Percentiles rank a stretch among this genome's conserved stretches.
These are phyloP conservation scores for Quercus gilva DNA, from an alignment of 306 rosid genomes.

Conservation along the genomic window DNA sequence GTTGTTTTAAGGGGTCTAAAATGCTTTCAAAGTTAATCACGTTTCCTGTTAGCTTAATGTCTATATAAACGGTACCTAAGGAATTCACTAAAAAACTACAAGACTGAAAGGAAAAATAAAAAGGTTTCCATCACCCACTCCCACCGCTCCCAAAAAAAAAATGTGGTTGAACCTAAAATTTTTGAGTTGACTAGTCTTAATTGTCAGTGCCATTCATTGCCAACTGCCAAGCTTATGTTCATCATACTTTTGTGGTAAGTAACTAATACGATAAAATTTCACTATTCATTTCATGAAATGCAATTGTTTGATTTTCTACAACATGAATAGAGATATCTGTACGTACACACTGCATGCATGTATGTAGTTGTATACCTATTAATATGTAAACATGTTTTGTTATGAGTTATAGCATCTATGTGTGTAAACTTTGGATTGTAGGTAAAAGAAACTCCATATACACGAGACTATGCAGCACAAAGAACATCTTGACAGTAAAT, in stretches of 20 bases:
- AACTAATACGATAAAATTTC: not conserved
- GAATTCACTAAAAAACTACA: too few relatives aligned
- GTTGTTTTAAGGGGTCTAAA: too few relatives aligned
- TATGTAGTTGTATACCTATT: not conserved
- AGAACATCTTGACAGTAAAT: constrained; percentile 48
- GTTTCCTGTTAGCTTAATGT: too few relatives aligned
- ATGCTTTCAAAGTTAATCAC: too few relatives aligned
- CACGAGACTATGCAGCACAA: constrained; percentile 35
- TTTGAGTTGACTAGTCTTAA: not conserved
- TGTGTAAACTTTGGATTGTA: not conserved
- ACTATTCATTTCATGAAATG: too few relatives aligned
- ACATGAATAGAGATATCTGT: too few relatives aligned
- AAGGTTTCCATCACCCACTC: too few relatives aligned
- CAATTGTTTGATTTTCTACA: too few relatives aligned
- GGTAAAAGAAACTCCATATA: constrained; percentile 26
- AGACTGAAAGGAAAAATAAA: too few relatives aligned
- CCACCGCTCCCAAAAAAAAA: too few relatives aligned
- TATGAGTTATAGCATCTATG: not conserved
- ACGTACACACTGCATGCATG: not conserved
- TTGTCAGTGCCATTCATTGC: constrained; percentile 19
- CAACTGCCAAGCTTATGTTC: constrained; percentile 22
- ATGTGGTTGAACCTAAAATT: not conserved
- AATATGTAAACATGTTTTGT: not conserved
- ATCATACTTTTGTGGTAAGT: constrained; percentile 24
- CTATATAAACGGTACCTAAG: too few relatives aligned